These are phyloP conservation scores for Tieghemostelium lacteum DNA, from an alignment of 78 protist genomes.

Conservation along the genomic window DNA sequence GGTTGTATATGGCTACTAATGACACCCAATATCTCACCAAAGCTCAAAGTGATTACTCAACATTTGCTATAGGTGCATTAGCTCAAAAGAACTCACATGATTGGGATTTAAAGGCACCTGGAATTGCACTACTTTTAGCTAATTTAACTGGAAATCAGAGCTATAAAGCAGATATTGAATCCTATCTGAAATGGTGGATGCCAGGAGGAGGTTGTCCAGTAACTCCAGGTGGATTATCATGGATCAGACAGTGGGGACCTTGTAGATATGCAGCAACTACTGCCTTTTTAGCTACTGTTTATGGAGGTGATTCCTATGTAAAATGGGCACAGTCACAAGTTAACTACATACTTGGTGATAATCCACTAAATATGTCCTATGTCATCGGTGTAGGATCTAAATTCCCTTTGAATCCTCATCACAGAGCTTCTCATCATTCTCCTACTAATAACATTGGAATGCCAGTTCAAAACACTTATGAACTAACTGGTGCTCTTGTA, in stretches of 20 bases:
- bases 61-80: slow-evolving; percentile 37
- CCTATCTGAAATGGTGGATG: slow-evolving; percentile 33
- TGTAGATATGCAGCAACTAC: slow-evolving; percentile 53
- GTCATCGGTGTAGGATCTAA: slow-evolving; percentile 56
- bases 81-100: slow-evolving; percentile 47
- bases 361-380: slow-evolving; percentile 38
- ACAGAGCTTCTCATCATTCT: slow-evolving; percentile 70
- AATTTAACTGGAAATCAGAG: slow-evolving; percentile 2
- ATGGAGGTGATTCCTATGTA: neutral
- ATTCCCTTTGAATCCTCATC: slow-evolving; percentile 64
- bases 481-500: slow-evolving; percentile 64
- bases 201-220: slow-evolving; percentile 61
- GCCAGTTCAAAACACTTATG: slow-evolving; percentile 33
- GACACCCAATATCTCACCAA: neutral
- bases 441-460: slow-evolving; percentile 31
- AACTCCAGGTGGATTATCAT: slow-evolving; percentile 78
- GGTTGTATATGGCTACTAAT: slow-evolving; percentile 57
- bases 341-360: slow-evolving; percentile 42
- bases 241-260: slow-evolving; percentile 74
- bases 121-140: slow-evolving; percentile 4
- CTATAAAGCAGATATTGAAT: slow-evolving; percentile 19
- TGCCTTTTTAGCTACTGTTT: slow-evolving; percentile 29
- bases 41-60: slow-evolving; percentile 8
- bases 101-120: slow-evolving; percentile 77
- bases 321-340: slow-evolving; percentile 17